phyloP scores from a whole-genome alignment of 2,329 filamentous ascomycete species.

The Penicillium olsonii region DNA sequence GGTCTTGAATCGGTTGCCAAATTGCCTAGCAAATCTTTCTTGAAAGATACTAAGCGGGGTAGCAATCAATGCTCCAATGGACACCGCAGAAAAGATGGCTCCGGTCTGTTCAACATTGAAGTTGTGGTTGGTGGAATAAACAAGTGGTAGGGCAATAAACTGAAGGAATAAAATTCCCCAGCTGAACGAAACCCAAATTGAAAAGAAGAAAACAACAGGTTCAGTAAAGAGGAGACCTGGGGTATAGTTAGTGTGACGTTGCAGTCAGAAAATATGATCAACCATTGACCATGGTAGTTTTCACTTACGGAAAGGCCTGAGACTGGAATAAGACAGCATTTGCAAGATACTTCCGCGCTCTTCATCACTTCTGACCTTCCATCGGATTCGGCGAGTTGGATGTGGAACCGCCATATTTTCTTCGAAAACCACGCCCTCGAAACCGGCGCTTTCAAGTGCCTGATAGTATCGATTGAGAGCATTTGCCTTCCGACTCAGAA shows the following conservation, averaged over 20 bases:
- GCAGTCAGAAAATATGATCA: no score
- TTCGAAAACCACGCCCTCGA: no score
- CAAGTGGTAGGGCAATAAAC: slow-evolving; percentile 76
- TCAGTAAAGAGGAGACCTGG: slow-evolving; percentile 61
- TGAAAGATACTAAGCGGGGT: slow-evolving; percentile 70
- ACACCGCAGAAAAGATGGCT: slow-evolving; percentile 73
- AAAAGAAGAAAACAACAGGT: slow-evolving; percentile 71
- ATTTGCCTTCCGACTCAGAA: slow-evolving; percentile 74
- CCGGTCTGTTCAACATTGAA: slow-evolving; percentile 70
- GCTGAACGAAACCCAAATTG: slow-evolving; percentile 83
- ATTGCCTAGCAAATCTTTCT: slow-evolving; percentile 61
- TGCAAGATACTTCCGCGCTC: no score
- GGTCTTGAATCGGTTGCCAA: slow-evolving; percentile 48
- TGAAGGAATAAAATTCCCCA: slow-evolving; percentile 89
- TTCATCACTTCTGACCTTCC: slow-evolving; percentile 78
- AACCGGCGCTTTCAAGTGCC: slow-evolving; percentile 65
- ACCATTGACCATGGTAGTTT: no score
- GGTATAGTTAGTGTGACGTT: no score
- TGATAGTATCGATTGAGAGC: slow-evolving; percentile 79
- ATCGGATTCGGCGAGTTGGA: slow-evolving; percentile 67
- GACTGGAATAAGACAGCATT: no score
- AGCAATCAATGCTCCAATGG: slow-evolving; percentile 67
- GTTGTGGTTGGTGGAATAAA: slow-evolving; percentile 68
- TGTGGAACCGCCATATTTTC: no score
- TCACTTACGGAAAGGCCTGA: slow-evolving; percentile 68